Percentiles rank a stretch among this genome's conserved stretches.
These are phyloP conservation scores for Daldinia caldariorum DNA, from an alignment of 495 filamentous ascomycete genomes.

Conservation along the genomic window DNA sequence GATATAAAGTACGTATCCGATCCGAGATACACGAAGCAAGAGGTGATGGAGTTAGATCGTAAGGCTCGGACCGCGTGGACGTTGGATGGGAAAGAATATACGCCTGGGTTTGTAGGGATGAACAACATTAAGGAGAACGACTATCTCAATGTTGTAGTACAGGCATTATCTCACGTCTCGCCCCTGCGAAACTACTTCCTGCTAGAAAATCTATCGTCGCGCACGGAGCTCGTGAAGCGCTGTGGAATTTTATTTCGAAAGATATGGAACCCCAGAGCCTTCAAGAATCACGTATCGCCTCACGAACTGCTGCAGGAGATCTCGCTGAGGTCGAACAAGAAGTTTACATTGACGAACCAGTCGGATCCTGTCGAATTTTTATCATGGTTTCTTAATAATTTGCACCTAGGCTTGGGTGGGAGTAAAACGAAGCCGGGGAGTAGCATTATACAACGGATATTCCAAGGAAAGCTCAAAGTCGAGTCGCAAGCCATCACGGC, in stretches of 20 bases:
- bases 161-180: constrained; percentile 87
- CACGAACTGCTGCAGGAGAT: constrained; percentile 98
- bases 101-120: constrained; percentile 95
- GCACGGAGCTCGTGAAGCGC: constrained; percentile 72
- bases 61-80: constrained; percentile 80
- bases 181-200: constrained; percentile 94
- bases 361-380: constrained; percentile 97
- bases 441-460: constrained; percentile 87
- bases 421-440: constrained; percentile 83
- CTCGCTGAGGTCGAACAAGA: constrained; percentile 86
- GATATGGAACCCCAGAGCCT: constrained; percentile 97
- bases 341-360: constrained; percentile 89
- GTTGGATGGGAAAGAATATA: constrained; percentile 81
- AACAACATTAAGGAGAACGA: constrained; percentile 99
- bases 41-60: constrained; percentile 83
- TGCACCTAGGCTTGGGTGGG: constrained; percentile 91
- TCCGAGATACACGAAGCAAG: constrained; percentile 80
- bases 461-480: constrained; percentile 90
- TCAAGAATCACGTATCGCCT: constrained; percentile 96
- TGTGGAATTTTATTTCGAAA: constrained; percentile 93
- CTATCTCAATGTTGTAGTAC: constrained; percentile 96
- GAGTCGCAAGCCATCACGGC: constrained; percentile 96
- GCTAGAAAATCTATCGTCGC: constrained; percentile 74
- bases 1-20: constrained; percentile 99
- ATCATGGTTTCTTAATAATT: constrained; percentile 95